Base-by-base conservation (phyloP, 78 protist species). In the Blattamonas nauphoetae region DNA sequence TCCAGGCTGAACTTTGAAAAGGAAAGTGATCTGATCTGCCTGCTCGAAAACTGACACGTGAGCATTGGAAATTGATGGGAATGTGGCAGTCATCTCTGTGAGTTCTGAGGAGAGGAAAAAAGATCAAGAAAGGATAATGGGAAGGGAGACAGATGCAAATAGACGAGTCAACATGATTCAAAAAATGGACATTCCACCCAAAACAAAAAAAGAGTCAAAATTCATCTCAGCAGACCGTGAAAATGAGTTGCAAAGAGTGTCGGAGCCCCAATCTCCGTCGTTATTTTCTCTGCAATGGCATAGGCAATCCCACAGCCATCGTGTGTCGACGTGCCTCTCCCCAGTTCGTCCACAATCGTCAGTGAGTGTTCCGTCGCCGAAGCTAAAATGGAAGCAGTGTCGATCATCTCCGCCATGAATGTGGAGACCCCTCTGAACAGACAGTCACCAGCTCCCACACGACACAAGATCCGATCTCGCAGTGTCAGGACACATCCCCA, bases 361-460 rank as follows among this genome's bases (percentile, higher is more conserved):
- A 98, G 88, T 1, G 97, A 92, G 78, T 88, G 43, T 81, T 5
- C 64, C 1, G 90, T 85, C 94, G 78, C 83, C 85, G 78, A 97
- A 81, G 38, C 2, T 3, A 87, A 3, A 55, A 97, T 96, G 42
- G 94, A 21, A 35, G 98, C 92, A 0, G 97, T 95, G 78, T 97
- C 99, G 63, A 96, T 91, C 99, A 98, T 98, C 91, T 98, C 99
- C 5, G 98, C 96, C 98, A 97, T 96, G 90, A 98, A 97, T 6
- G 99, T 97, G 1, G 96, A 92, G 33, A 97, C 89, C 44, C 87
- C 97, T 63, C 93, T 87, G 35, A 96, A 78, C 90, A 95, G 98
- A 44, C 87, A 79, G 86, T 98, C 99, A 34, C 97, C 94, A 0
- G 98, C 99, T 29, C 99, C 99, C 63, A 97, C 96, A 34, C 99